Conservation (phyloP, 129 eudicot genomes). For the Scalesia atractyloides region DNA sequence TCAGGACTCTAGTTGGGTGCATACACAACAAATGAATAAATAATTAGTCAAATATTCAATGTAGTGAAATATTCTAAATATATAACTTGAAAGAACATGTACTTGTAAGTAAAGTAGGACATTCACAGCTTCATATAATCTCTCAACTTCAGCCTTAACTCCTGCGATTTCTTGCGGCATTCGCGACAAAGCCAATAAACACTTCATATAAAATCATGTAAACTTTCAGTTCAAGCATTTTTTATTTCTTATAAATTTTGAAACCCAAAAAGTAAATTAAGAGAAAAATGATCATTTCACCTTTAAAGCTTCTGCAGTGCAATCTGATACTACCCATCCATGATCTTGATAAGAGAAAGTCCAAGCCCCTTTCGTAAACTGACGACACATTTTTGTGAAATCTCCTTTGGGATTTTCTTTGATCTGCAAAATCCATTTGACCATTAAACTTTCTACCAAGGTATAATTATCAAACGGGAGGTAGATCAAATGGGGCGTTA, state of each 20-base stretch:
- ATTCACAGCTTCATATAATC: slow-evolving; percentile 42
- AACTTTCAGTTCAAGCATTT: background rate
- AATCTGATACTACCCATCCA: slow-evolving; percentile 49
- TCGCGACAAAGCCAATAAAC: slow-evolving; percentile 36
- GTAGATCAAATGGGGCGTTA: no score
- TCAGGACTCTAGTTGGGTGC: slow-evolving; percentile 26
- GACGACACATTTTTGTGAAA: slow-evolving; percentile 38
- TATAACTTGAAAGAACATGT: background rate
- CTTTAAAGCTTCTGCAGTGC: slow-evolving; percentile 46
- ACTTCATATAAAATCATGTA: slow-evolving; percentile 24
- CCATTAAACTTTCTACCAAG: background rate
- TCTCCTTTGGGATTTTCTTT: slow-evolving; percentile 41
- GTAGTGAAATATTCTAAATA: background rate
- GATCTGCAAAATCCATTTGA: slow-evolving; percentile 22
- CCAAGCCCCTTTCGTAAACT: slow-evolving; percentile 47
- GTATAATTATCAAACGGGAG: no score
- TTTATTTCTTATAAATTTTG: background rate
- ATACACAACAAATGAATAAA: background rate
- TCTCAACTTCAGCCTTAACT: slow-evolving; percentile 29
- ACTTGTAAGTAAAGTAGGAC: slow-evolving; percentile 45
- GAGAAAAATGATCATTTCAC: slow-evolving; percentile 7
- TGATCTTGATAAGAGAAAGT: slow-evolving; percentile 52
- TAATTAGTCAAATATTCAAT: background rate
- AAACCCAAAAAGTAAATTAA: background rate
- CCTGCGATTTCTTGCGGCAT: slow-evolving; percentile 47